phyloP scores from a whole-genome alignment of 805 yeast species.

The Wickerhamomyces hampshirensis region DNA sequence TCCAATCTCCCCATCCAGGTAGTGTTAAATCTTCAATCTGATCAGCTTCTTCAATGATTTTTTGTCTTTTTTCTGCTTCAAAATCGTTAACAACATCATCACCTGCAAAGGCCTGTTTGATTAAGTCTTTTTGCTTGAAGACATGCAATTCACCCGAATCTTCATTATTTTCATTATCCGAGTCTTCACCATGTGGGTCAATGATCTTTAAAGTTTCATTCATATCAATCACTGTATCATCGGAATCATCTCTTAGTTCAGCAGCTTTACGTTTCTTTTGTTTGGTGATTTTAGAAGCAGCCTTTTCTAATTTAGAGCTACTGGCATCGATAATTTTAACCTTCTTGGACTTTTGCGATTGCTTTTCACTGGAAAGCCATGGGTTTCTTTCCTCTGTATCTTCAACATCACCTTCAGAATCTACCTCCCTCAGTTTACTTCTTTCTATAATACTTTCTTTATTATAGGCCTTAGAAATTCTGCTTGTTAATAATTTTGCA shows the following conservation, averaged over 20 bases:
- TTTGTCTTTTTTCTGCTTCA: conserved; percentile 65
- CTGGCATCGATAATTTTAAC: conserved; percentile 43
- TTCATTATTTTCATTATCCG: conserved; percentile 30
- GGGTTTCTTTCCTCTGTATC: conserved; percentile 37
- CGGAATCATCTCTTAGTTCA: conserved; percentile 33
- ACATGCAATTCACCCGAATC: conserved; percentile 39
- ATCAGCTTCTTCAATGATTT: conserved; percentile 75
- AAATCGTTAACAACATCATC: conserved; percentile 86
- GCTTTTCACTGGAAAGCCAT: conserved; percentile 37
- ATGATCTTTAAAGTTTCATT: conserved; percentile 50
- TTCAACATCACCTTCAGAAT: conserved; percentile 3
- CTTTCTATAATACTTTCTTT: conserved; percentile 6
- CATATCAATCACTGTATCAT: conserved; percentile 39
- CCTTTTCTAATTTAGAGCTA: conserved; percentile 46
- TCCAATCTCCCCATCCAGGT: conserved; percentile 99
- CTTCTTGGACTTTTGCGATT: conserved; percentile 39
- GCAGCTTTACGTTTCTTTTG: conserved; percentile 29
- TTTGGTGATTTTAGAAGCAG: conserved; percentile 27
- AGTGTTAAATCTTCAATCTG: conserved; percentile 77
- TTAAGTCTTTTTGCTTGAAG: conserved; percentile 78
- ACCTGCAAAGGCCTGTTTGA: conserved; percentile 93
- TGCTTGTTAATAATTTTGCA: conserved; percentile 38
- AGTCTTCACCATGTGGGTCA: conserved; percentile 39
- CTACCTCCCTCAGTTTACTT: not conserved
- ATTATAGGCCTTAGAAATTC: conserved; percentile 27